phyloP scores from a whole-genome alignment of 163 green algal species.

The Chlamydomonas reinhardtii region DNA sequence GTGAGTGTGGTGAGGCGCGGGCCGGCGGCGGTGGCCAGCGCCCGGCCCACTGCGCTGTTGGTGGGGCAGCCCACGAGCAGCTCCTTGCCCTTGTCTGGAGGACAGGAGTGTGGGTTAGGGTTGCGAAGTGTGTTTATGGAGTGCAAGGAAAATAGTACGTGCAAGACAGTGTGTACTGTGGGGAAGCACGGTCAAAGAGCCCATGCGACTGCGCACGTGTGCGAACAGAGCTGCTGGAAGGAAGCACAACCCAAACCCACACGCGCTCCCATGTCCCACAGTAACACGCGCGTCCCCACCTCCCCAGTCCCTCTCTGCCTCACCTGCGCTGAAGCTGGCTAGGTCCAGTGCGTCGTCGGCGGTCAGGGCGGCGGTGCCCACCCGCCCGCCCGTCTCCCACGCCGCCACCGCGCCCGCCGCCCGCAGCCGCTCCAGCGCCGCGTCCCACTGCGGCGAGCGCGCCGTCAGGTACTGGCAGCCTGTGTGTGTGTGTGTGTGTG shows the following conservation, averaged over 20 bases:
- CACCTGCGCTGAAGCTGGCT: neutral
- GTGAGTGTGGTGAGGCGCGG: conserved; percentile 16
- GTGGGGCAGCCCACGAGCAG: conserved; percentile 13
- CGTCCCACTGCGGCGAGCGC: neutral
- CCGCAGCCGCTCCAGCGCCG: conserved; percentile 2
- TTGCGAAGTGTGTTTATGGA: neutral
- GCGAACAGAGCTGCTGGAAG: too few species aligned
- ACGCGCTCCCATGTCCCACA: too few species aligned
- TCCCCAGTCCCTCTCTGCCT: too few species aligned
- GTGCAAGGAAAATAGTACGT: too few species aligned
- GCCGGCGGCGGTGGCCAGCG: neutral
- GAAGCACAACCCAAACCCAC: too few species aligned
- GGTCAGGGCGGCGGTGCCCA: neutral
- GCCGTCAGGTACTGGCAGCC: conserved; percentile 39
- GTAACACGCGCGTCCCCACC: too few species aligned
- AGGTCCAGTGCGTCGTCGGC: conserved; percentile 1
- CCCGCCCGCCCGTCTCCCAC: neutral
- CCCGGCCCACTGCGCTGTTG: conserved; percentile 25
- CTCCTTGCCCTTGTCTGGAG: conserved; percentile 21
- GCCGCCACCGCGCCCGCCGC: neutral
- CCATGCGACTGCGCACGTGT: too few species aligned
- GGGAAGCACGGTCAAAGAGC: too few species aligned
- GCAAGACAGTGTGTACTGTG: too few species aligned
- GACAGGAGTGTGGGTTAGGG: too few species aligned
- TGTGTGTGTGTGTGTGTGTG: neutral